Evolutionary conservation across 176 grass and related monocot species (phyloP), one percentile per base, ranked within the genome.

Genomic region (Cenchrus purpureus): DNA sequence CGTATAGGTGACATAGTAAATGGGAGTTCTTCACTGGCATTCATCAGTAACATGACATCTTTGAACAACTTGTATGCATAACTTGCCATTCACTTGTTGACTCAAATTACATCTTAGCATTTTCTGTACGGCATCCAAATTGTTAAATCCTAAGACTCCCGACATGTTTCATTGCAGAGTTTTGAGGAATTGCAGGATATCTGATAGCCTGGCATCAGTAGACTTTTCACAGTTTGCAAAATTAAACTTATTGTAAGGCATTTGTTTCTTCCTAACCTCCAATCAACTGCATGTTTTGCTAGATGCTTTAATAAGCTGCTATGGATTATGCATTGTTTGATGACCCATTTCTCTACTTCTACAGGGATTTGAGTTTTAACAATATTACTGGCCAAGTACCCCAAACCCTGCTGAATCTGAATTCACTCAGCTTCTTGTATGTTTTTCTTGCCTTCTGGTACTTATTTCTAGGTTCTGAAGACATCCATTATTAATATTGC

Each of bases 341-440:
- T 87, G 34, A 37, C 34, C 49, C 68, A 72, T 57, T 75, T 76
- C 40, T 59, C 5, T 58, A 58, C 16, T 80, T 57, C 1, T 83
- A 29, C 74, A 97, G 94, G 74, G 94, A 97, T 90, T 82, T 97
- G 79, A 97, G 91, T 88, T 97, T 97, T 44, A 94, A 97, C 88
- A 91, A 94, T 85, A 85, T 97, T 52, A 87, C 83, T 16, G 95
- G 95, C 22, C 75, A 87, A 84, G 25, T 94, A 45, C 90, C 92
- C 10, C 81, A 69, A 40, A 64, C 86, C 10, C 77, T 97, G 68
- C 87, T 97, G 77, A 97, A 37, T 79, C 73, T 94, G 22, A 84
- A 28, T 48, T 84, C 4, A 6, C 82, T 94, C 0, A n/a, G 0
- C 3, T 84, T 71, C 66, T 71, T 97, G 95, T 94, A 82, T 85